These are phyloP conservation scores for Fraxinus baroniana DNA, from an alignment of 305 asterid species.

Conservation along the genomic window DNA sequence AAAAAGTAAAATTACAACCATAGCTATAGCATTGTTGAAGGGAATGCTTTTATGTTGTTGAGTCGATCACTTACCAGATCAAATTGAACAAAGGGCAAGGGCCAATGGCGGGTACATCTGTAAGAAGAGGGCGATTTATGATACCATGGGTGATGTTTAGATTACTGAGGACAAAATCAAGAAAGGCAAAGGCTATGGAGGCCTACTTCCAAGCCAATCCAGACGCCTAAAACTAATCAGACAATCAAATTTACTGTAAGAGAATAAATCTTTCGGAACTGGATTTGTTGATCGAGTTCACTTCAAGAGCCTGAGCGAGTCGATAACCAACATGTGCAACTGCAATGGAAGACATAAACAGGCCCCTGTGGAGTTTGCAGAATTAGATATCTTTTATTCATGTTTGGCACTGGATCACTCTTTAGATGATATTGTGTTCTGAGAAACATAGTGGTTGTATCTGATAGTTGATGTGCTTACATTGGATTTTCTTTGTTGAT, in stretches of 20 bases:
- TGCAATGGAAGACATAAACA: neutral
- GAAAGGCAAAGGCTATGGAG: slow-evolving; percentile 23
- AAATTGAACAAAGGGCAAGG: slow-evolving; percentile 24
- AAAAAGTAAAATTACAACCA: neutral
- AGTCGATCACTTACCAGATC: slow-evolving; percentile 22
- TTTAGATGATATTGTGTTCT: neutral
- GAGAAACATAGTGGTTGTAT: neutral
- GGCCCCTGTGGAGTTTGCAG: neutral
- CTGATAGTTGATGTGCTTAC: neutral
- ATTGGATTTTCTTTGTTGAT: neutral
- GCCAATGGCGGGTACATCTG: slow-evolving; percentile 32
- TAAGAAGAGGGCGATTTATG: slow-evolving; percentile 19
- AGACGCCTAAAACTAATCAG: neutral
- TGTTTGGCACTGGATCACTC: neutral
- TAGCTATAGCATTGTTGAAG: slow-evolving; percentile 29
- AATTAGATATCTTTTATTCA: neutral
- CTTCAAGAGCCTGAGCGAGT: neutral
- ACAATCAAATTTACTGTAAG: neutral
- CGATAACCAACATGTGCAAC: neutral
- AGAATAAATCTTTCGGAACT: neutral
- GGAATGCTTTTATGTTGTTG: slow-evolving; percentile 27
- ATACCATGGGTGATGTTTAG: slow-evolving; percentile 28
- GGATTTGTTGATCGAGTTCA: neutral
- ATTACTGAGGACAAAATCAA: slow-evolving; percentile 37
- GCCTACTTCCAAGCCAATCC: neutral